phyloP scores from a whole-genome alignment of 2,329 filamentous ascomycete genomes.

The Fusarium sp. region DNA sequence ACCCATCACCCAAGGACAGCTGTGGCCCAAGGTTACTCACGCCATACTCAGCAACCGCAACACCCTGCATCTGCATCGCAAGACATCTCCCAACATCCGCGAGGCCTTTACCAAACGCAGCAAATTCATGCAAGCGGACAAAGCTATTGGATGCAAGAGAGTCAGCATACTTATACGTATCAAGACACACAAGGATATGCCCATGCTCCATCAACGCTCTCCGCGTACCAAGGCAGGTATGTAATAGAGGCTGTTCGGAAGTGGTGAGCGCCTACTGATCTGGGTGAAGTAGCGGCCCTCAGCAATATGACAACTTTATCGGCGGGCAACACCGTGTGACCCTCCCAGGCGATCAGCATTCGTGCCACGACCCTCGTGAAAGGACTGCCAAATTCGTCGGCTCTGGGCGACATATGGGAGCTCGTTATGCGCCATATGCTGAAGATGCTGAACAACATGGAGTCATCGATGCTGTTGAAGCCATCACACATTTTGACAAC shows the following conservation, averaged over 20 bases:
- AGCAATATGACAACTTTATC: neutral
- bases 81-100: neutral
- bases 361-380: neutral
- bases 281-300: neutral
- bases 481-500: constrained; percentile 13
- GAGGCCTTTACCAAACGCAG: neutral
- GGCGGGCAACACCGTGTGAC: neutral
- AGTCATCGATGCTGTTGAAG: neutral
- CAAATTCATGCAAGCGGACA: neutral
- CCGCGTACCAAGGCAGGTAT: constrained; percentile 33
- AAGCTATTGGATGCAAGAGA: neutral
- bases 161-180: neutral
- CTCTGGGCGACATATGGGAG: neutral
- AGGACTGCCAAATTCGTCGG: constrained; percentile 22
- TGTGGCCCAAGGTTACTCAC: neutral
- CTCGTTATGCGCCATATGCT: neutral
- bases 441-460: constrained; percentile 2
- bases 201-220: constrained; percentile 8
- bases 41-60: neutral
- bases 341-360: constrained; percentile 1
- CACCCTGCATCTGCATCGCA: neutral
- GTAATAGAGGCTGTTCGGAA: neutral
- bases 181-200: neutral
- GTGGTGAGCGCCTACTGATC: constrained; percentile 1
- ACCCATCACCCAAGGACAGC: neutral